Conservation (phyloP, 495 filamentous ascomycete genomes). For the Hamigera avellanea region DNA sequence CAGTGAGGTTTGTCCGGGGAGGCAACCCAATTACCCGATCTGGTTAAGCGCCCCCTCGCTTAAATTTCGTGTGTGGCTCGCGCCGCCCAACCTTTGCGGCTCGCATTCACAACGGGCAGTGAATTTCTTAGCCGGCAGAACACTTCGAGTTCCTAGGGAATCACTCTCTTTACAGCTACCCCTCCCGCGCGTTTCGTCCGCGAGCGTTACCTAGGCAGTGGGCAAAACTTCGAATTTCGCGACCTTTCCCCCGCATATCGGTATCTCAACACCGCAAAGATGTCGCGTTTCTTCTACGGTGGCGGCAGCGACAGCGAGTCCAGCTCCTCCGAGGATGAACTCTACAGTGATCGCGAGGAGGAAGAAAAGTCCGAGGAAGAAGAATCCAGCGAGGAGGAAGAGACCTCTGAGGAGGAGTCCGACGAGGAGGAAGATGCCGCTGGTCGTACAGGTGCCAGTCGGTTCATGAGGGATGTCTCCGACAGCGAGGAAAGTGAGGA, state of each 20-base stretch:
- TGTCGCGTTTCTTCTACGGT: constrained; percentile 92
- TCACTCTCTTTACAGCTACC: constrained; percentile 3
- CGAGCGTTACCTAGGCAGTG: not conserved
- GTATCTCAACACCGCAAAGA: constrained; percentile 18
- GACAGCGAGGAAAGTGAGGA: constrained; percentile 78
- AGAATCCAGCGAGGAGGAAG: constrained; percentile 65
- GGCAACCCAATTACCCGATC: constrained; percentile 14
- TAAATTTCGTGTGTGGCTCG: constrained; percentile 43
- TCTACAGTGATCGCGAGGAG: constrained; percentile 68
- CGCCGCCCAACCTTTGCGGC: constrained; percentile 22
- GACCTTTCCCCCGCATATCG: too few relatives aligned
- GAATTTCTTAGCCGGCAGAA: constrained; percentile 9
- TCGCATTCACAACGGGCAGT: constrained; percentile 4
- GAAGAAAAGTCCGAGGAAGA: constrained; percentile 51
- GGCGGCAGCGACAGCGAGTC: constrained; percentile 77
- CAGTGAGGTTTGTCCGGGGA: too few relatives aligned
- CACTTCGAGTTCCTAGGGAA: too few relatives aligned
- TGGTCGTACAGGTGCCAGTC: constrained; percentile 56
- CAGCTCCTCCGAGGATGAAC: constrained; percentile 71
- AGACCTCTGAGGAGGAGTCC: constrained; percentile 39
- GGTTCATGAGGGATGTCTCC: constrained; percentile 68
- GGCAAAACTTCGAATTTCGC: too few relatives aligned
- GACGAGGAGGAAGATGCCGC: constrained; percentile 51
- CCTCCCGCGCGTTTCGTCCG: not conserved
- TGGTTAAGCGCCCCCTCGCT: constrained; percentile 37